Conservation (phyloP, 129 eudicot species). For the Silybum marianum region DNA sequence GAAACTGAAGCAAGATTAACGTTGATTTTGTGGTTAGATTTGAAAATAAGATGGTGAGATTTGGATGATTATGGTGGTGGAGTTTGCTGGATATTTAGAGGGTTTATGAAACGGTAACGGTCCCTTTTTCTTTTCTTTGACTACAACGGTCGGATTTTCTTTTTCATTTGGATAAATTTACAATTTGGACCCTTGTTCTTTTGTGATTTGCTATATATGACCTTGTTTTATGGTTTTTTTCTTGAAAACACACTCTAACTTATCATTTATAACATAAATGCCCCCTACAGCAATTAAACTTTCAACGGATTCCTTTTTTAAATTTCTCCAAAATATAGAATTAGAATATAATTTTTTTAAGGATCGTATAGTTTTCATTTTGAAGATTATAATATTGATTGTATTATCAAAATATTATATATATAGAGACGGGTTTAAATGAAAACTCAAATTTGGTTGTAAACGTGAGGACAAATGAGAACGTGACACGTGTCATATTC, state of each 20-base stretch:
- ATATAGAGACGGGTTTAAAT: no score
- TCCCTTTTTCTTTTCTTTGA: background rate
- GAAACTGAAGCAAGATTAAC: background rate
- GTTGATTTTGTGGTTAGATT: constrained; percentile 5
- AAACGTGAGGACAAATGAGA: no score
- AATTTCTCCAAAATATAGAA: no score
- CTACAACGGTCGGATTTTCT: constrained; percentile 31
- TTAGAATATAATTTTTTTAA: no score
- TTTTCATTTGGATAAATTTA: background rate
- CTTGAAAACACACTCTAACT: background rate
- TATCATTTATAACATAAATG: background rate
- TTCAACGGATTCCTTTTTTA: no score
- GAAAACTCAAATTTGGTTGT: no score
- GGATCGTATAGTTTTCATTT: no score
- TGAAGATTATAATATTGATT: no score
- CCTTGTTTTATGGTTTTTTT: background rate
- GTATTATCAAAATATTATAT: no score
- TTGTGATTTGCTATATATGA: background rate
- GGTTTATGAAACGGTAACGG: constrained; percentile 27
- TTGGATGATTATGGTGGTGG: background rate
- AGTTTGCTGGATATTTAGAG: constrained; percentile 35
- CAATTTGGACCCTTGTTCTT: constrained; percentile 4
- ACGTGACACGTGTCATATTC: no score
- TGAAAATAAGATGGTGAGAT: background rate
- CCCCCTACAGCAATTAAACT: background rate